phyloP scores from a whole-genome alignment of 805 yeast species.

The Yamadazyma akitaensis region DNA sequence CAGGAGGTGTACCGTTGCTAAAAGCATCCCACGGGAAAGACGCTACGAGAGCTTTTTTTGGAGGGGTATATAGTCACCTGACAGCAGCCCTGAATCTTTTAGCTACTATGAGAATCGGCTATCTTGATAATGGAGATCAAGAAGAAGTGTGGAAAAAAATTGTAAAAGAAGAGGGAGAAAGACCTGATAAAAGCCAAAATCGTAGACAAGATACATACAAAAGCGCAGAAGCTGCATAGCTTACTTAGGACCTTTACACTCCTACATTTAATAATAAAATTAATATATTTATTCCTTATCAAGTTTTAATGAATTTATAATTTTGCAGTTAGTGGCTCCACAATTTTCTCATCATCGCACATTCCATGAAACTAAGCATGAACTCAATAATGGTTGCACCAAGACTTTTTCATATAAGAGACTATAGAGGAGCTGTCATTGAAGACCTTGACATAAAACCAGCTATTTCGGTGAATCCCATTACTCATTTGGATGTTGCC shows the following conservation, averaged over 20 bases:
- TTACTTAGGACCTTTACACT: neutral
- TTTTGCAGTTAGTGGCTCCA: neutral
- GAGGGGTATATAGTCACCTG: constrained; percentile 91
- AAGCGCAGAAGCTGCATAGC: constrained; percentile 38
- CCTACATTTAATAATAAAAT: neutral
- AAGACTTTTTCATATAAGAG: constrained; percentile 28
- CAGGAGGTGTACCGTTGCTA: constrained; percentile 84
- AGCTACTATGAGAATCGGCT: constrained; percentile 93
- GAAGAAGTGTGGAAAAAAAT: constrained; percentile 80
- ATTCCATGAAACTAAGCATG: neutral
- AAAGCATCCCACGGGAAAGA: constrained; percentile 85
- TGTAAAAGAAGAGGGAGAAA: constrained; percentile 58
- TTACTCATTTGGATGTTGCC: constrained; percentile 46
- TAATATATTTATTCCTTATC: neutral
- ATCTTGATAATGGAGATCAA: constrained; percentile 75
- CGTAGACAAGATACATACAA: constrained; percentile 19
- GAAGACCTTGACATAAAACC: constrained; percentile 61
- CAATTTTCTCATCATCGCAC: constrained; percentile 2
- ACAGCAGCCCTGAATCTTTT: constrained; percentile 89
- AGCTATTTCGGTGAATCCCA: constrained; percentile 51
- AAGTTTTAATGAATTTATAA: neutral
- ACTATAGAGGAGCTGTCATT: constrained; percentile 51
- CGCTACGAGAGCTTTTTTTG: constrained; percentile 91
- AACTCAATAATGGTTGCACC: constrained; percentile 10
- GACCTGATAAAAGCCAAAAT: constrained; percentile 19